Evolutionary conservation across 2,329 filamentous ascomycete species (phyloP).

Genomic region (Dothistroma pini): DNA sequence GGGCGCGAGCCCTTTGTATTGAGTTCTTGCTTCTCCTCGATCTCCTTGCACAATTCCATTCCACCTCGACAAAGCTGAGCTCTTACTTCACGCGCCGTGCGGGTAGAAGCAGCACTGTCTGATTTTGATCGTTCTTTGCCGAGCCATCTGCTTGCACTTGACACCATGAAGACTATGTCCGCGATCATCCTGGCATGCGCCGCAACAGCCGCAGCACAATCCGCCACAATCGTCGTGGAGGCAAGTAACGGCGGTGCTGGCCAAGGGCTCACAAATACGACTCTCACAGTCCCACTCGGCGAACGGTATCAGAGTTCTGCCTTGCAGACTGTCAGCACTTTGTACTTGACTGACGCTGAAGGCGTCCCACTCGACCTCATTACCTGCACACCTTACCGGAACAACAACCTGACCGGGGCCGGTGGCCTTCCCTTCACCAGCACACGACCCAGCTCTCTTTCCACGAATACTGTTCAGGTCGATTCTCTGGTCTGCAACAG

Average conservation of each 20-base stretch:
- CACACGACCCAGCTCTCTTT: conserved; percentile 20
- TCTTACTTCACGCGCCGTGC: not conserved
- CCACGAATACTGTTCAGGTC: conserved; percentile 28
- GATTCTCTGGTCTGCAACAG: conserved; percentile 24
- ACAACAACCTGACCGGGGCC: conserved; percentile 20
- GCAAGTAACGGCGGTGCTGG: conserved; percentile 27
- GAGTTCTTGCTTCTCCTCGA: not conserved
- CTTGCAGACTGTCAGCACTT: conserved; percentile 25
- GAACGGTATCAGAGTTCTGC: conserved; percentile 23
- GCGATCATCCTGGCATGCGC: conserved; percentile 8
- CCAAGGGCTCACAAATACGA: conserved; percentile 25
- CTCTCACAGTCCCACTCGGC: conserved; percentile 25
- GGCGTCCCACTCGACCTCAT: conserved; percentile 20
- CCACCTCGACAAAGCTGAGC: not conserved
- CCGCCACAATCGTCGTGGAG: conserved; percentile 24
- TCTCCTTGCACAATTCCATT: not conserved
- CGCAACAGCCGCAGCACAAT: conserved; percentile 16
- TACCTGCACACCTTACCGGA: conserved; percentile 25
- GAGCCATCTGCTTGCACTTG: not conserved
- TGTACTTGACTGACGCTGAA: conserved; percentile 25
- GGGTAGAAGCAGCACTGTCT: not conserved
- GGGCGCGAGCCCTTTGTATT: not conserved
- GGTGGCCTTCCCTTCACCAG: conserved; percentile 26
- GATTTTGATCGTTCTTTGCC: not conserved
- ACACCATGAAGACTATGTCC: not conserved